Evolutionary conservation across 345 rosid genomes (phyloP), one percentile per base, ranked within the genome.

Genomic region (Citrus unshiu): DNA sequence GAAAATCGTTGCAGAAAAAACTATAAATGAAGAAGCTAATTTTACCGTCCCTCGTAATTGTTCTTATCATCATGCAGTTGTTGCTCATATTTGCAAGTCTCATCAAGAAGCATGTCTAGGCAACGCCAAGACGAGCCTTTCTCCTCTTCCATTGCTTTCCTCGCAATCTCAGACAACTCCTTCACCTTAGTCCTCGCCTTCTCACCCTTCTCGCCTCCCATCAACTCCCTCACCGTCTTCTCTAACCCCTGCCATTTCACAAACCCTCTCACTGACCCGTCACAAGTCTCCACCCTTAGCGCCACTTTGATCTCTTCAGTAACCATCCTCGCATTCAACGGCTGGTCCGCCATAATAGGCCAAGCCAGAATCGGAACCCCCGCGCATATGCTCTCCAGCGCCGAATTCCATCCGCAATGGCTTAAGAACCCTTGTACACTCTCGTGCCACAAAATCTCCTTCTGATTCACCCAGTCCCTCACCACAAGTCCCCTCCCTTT

Each of bases 341-440:
- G 92, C 81, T 95, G 97, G 16, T 93, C 97, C 0, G 93, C 98
- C 89, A 87, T 85, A 91, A 91, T 80, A 0, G 97, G 93, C 97
- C 95, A 91, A 24, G 90, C 94, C 9, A 95, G 82, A 27, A 95
- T 84, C 1, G 95, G 98, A n/a, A 93, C 91, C 2, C 89, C 95
- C 2, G 86, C 88, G 34, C 92, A 84, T 77, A 95, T 81, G 80
- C 94, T 90, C 80, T 95, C 97, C 71, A 87, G 60, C 0, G 82
- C 84, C 7, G 98, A 95, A 72, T 93, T 95, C 98, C 97, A 93
- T 7, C 97, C 98, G 39, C 97, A 95, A 51, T 95, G 98, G 49
- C 94, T 93, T 73, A 93, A 54, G 40, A 91, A 92, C 29, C 98
- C 98, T 83, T 80, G 29, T 9, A 95, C 83, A 39, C 91, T 85